Percentiles rank a stretch among this genome's conserved stretches.
phyloP scores from a whole-genome alignment of 2,329 filamentous ascomycete species.

The Diaporthe humulicola region DNA sequence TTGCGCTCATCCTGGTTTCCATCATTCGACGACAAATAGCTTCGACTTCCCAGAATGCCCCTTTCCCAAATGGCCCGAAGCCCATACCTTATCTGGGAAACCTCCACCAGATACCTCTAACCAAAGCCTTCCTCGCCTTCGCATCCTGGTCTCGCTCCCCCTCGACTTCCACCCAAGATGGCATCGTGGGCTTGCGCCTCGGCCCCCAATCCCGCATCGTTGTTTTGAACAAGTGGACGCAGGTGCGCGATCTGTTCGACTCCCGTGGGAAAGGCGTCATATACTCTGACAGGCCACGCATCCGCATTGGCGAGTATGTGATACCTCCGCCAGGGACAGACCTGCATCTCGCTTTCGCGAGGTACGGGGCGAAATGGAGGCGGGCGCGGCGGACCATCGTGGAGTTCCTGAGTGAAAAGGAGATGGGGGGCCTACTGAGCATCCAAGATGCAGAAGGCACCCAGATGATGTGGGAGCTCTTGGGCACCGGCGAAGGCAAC shows the following conservation, averaged over 20 bases:
- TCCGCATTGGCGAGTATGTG: constrained; percentile 38
- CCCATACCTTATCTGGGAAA: constrained; percentile 43
- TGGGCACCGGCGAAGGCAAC: constrained; percentile 15
- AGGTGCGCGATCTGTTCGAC: constrained; percentile 43
- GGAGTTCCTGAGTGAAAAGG: constrained; percentile 41
- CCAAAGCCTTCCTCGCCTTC: constrained; percentile 41
- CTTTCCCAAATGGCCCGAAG: constrained; percentile 43
- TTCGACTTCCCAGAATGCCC: neutral
- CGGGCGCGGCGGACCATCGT: constrained; percentile 41
- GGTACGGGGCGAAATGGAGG: constrained; percentile 42
- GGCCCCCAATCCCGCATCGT: constrained; percentile 41
- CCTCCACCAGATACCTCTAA: constrained; percentile 42
- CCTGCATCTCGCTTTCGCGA: constrained; percentile 41
- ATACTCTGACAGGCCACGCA: constrained; percentile 43
- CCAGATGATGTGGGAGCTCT: constrained; percentile 44
- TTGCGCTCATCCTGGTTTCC: neutral
- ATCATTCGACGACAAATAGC: neutral
- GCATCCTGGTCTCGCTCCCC: constrained; percentile 40
- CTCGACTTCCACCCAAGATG: constrained; percentile 36
- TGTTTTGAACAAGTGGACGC: constrained; percentile 43
- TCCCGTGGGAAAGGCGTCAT: constrained; percentile 41
- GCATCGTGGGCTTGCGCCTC: constrained; percentile 42
- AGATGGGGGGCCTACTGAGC: constrained; percentile 38
- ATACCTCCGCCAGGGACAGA: constrained; percentile 40
- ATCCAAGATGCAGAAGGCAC: constrained; percentile 43